Base-by-base conservation (phyloP, 306 rosid species). In the Ammopiptanthus mongolicus region DNA sequence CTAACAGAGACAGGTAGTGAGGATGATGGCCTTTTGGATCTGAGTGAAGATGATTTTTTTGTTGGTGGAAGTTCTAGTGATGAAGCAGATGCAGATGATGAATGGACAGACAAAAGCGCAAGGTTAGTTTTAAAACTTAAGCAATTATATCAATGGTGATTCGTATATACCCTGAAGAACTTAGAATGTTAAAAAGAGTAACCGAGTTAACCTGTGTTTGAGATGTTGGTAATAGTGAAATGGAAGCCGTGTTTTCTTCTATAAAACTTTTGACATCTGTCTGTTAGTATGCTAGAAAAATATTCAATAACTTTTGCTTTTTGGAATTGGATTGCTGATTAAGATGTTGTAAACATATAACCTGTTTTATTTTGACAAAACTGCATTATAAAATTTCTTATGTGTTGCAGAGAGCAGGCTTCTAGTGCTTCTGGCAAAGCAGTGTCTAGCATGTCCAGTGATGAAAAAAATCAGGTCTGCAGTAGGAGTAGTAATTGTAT, bases 341-440 rank as follows among this genome's bases (percentile, higher is more conserved):
- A 39, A 66, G 41, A 68, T 60, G 39, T 18, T 61, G 8, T 60
- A 9, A 68, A 51, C 62, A 11, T 69, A 5, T 28, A 46, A 44
- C 3, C 14, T 73, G 25, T 31, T 64, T 34, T 60, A 17, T 48
- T 25, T 58, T 18, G 73, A 74, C 67, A 25, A 71, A 57, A 17
- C 15, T 47, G 50, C 50, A 5, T 65, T 17, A 17, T 75, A 12
- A 22, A 39, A 1, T n/a, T 23, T 52, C 68, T 51, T 77, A 22
- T 63, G 80, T 83, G 72, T 80, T 84, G 75, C 90, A 95, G 97
- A 87, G 99, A 95, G 87, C 99, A 89, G 75, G 97, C 96, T 73
- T 95, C 97, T 70, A 95, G 97, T 84, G 87, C 98, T 61, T 95
- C 98, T 84, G 97, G 98, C 71, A 95, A 95, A 74, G 97, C 96